Evolutionary conservation across 352 stramenopile genomes (phyloP), one percentile per base, ranked within the genome.

Genomic region (Phytophthora sp.): DNA sequence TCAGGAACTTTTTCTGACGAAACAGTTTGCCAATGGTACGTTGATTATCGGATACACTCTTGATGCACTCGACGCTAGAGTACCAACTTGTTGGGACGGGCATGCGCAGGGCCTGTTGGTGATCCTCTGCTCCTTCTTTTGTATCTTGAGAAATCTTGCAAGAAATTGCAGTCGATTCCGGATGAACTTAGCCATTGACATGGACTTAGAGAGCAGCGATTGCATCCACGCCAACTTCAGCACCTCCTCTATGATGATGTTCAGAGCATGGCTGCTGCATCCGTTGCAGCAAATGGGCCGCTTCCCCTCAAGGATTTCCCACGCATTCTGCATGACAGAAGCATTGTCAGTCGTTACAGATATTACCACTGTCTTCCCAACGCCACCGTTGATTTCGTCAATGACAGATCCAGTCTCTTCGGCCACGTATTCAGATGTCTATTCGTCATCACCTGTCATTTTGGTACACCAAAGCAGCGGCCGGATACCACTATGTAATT

Each of bases 191-290:
- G 13, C 36, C 36, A 44, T 2, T 4, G 36, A 23, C 2, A 44
- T n/a, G 2, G 36, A 44, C 36, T 23, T 7, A n/a, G 36, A 20
- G n/a, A 44, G 36, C 15, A 13, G 15, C 36, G 15, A 44, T 23
- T 44, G 7, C 36, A 44, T 23, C 36, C 16, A 44, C 15, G 7
- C 3, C 3, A 23, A 44, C 6, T 23, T 44, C 36, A 44, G 36
- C 16, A 44, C 16, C n/a, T 44, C 36, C 36, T 20, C 36, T 9
- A 44, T 12, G 7, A 44, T 44, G n/a, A 44, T 13, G 9, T 49
- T 98, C 8, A 58, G 35, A 12, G 23, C 51, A 29, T 58, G 51
- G 26, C 51, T 58, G 51, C 51, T 58, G 35, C 51, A 58, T 23
- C 51, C 21, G 15, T 58, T 58, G 51, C 51, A 58, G 12, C 4